A percentile compares a stretch with the other conserved stretches of the same genome.
Evolutionary conservation across 305 asterid genomes (phyloP).

Genomic region (Lippia alba): DNA sequence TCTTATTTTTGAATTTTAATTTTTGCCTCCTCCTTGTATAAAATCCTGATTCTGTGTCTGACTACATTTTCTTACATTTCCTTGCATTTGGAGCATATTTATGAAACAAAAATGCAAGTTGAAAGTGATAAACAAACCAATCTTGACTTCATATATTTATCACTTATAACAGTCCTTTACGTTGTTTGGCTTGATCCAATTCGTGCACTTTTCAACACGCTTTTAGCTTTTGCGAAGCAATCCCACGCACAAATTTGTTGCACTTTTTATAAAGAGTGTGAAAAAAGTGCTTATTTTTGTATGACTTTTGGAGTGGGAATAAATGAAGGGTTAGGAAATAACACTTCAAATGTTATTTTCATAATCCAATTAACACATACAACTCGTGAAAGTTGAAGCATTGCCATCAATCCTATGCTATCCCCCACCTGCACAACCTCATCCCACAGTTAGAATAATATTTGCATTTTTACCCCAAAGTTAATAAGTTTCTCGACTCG

Average conservation of each 20-base stretch:
- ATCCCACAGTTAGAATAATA: constrained; percentile 14
- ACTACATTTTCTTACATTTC: no score
- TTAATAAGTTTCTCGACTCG: no score
- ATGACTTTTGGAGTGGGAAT: constrained; percentile 31
- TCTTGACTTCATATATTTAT: no score
- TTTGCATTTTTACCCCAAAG: no score
- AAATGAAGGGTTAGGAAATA: constrained; percentile 8
- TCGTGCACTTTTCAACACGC: constrained; percentile 17
- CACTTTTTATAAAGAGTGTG: constrained; percentile 30
- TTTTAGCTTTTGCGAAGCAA: constrained; percentile 31
- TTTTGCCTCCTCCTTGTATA: no score
- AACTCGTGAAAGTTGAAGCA: constrained; percentile 36
- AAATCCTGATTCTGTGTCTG: no score
- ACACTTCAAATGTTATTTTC: constrained; percentile 33
- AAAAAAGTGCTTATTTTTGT: not conserved
- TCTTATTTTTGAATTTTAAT: no score
- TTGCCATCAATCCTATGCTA: constrained; percentile 14
- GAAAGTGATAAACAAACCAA: no score
- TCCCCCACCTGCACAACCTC: constrained; percentile 36
- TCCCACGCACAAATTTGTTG: not conserved
- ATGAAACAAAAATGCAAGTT: no score
- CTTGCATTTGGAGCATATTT: no score
- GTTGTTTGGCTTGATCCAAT: no score
- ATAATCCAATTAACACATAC: constrained; percentile 32
- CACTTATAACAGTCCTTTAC: no score